Percentiles rank a stretch among this genome's conserved stretches.
These are phyloP conservation scores for Cytospora chrysosperma DNA, from an alignment of 2,329 filamentous ascomycete genomes.

Conservation along the genomic window DNA sequence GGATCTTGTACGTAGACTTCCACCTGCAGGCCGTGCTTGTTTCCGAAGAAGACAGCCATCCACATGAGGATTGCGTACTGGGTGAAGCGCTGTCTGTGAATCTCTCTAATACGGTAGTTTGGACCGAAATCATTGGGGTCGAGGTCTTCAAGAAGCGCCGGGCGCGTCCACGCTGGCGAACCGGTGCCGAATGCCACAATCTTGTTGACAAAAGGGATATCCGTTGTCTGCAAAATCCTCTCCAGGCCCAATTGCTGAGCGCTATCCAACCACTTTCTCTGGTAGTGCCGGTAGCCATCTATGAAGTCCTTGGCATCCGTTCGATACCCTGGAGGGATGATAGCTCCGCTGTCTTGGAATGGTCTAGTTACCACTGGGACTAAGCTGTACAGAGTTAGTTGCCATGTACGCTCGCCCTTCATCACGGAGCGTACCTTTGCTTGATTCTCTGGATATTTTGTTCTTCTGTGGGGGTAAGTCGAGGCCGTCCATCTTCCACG, in stretches of 20 bases:
- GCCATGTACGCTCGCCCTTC: background rate
- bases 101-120: background rate
- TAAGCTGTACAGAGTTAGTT: background rate
- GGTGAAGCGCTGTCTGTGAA: background rate
- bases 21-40: background rate
- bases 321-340: accelerated
- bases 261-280: background rate
- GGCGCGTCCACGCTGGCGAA: background rate
- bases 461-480: background rate
- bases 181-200: background rate
- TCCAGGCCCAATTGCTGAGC: background rate
- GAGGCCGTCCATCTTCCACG: background rate
- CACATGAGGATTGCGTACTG: background rate
- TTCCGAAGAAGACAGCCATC: background rate
- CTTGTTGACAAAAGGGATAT: background rate
- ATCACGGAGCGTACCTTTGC: background rate
- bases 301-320: background rate
- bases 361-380: background rate
- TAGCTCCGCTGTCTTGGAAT: background rate
- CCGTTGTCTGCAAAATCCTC: background rate
- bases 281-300: background rate
- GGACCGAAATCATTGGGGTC: background rate
- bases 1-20: background rate
- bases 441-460: background rate
- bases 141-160: background rate